Evolutionary conservation across 306 rosid genomes (phyloP), one percentile per base, ranked within the genome.

Genomic region (Quercus robur): DNA sequence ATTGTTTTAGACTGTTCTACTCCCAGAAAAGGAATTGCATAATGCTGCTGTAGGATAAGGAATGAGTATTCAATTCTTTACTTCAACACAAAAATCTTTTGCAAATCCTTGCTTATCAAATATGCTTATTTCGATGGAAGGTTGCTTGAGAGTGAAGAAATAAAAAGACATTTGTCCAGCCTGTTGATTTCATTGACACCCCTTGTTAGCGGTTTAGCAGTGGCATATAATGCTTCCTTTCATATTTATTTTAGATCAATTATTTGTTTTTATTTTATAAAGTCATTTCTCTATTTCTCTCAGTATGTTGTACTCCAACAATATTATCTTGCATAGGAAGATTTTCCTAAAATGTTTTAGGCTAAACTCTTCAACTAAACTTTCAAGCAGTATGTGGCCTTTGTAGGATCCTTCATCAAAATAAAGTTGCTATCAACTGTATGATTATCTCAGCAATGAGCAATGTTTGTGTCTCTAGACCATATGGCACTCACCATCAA

Each of bases 381-480:
- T 70, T 57, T 75, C 83, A 74, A 70, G 75, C 78, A 77, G 85
- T 21, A 49, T 83, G 81, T 85, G 75, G 80, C 51, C 78, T 85
- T 76, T 83, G 75, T 44, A 81, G 86, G 87, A 78, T 75, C 63
- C 21, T 77, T 85, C 41, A 14, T 62, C 82, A 5, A 33, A 79
- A 66, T 17, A 56, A 74, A 75, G 56, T 81, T 62, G 79, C 72
- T 66, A 55, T 72, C 72, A 73, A 79, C 70, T 82, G 85, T 70
- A 70, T 81, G 83, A 30, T 63, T 12, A 71, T 84, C 76, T 81
- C 88, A 11, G 83, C 85, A 72, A 81, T 89, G 56, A 81, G 89
- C 83, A 87, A 85, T 73, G 72, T 75, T 57, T 81, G 79, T 77
- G 74, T 79, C 35, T 35, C 82, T 80, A 85, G 89, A 80, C 83